Evolutionary conservation across 352 stramenopile genomes (phyloP).

Genomic region (Phytopythium ostracodes): DNA sequence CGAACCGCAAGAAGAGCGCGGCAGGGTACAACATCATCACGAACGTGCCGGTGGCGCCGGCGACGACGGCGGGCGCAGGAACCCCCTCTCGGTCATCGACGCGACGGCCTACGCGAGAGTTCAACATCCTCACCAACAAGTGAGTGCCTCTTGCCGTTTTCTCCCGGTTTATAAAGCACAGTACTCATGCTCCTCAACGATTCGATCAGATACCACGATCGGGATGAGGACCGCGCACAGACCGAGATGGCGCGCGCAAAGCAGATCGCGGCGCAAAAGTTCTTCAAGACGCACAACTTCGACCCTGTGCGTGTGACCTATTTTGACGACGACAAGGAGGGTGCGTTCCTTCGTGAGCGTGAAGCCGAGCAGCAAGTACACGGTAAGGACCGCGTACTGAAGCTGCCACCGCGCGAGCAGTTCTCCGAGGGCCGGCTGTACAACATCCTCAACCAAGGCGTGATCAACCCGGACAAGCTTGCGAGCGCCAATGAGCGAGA

Average conservation of each 20-base stretch:
- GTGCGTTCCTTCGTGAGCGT: slow-evolving; percentile 34
- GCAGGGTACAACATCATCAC: slow-evolving; percentile 66
- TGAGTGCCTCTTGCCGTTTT: slow-evolving; percentile 13
- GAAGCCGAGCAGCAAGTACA: slow-evolving; percentile 39
- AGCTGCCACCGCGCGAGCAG: slow-evolving; percentile 57
- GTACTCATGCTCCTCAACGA: neutral
- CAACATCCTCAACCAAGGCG: slow-evolving; percentile 71
- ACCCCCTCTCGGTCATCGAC: slow-evolving; percentile 14
- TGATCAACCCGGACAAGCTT: slow-evolving; percentile 51
- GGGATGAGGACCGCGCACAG: slow-evolving; percentile 36
- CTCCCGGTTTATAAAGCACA: slow-evolving; percentile 5
- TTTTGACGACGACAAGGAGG: slow-evolving; percentile 53
- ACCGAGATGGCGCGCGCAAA: slow-evolving; percentile 39
- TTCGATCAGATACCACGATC: slow-evolving; percentile 41
- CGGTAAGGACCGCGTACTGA: slow-evolving; percentile 39
- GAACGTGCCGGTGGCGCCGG: slow-evolving; percentile 26
- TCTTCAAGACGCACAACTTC: slow-evolving; percentile 60
- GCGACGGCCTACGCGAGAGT: slow-evolving; percentile 43
- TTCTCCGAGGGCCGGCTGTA: slow-evolving; percentile 68
- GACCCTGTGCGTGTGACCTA: slow-evolving; percentile 61
- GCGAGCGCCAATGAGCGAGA: slow-evolving; percentile 32
- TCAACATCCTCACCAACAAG: slow-evolving; percentile 80
- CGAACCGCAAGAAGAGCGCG: slow-evolving; percentile 27
- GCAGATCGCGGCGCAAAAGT: slow-evolving; percentile 51
- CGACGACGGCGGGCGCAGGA: neutral